These are phyloP conservation scores for Naganishia randhawae DNA, from an alignment of 768 basidiomycete genomes.

Conservation along the genomic window DNA sequence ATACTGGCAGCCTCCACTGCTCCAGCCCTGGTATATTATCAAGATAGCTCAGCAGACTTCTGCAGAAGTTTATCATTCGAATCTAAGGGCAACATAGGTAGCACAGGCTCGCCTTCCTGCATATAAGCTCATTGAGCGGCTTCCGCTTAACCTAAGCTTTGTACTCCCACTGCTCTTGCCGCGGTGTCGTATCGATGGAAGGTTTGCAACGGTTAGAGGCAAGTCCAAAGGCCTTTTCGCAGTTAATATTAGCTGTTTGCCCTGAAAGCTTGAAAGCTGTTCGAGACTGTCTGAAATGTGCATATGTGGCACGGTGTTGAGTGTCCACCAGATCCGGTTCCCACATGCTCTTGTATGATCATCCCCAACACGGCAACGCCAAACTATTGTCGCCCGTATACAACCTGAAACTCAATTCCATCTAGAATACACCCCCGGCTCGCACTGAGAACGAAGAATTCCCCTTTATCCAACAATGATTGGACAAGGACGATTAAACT, in stretches of 20 bases:
- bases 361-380: neutral
- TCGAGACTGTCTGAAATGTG: too few species aligned
- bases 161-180: too few species aligned
- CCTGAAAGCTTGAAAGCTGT: too few species aligned
- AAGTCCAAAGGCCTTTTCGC: too few species aligned
- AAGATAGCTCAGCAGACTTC: too few species aligned
- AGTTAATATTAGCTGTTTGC: too few species aligned
- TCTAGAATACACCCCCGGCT: conserved; percentile 21
- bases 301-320: neutral
- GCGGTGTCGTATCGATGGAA: too few species aligned
- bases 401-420: conserved; percentile 18
- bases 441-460: conserved; percentile 24
- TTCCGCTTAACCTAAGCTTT: neutral
- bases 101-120: neutral
- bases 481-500: conserved; percentile 14
- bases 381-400: conserved; percentile 9
- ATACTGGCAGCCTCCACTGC: too few species aligned
- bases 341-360: conserved; percentile 18
- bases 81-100: too few species aligned
- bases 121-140: neutral
- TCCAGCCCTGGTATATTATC: too few species aligned
- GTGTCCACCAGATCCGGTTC: neutral
- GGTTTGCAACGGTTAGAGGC: too few species aligned
- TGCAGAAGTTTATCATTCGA: too few species aligned
- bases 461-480: conserved; percentile 5